Evolutionary conservation across 2,329 filamentous ascomycete genomes (phyloP).

Genomic region (Conoideocrella luteorostrata): DNA sequence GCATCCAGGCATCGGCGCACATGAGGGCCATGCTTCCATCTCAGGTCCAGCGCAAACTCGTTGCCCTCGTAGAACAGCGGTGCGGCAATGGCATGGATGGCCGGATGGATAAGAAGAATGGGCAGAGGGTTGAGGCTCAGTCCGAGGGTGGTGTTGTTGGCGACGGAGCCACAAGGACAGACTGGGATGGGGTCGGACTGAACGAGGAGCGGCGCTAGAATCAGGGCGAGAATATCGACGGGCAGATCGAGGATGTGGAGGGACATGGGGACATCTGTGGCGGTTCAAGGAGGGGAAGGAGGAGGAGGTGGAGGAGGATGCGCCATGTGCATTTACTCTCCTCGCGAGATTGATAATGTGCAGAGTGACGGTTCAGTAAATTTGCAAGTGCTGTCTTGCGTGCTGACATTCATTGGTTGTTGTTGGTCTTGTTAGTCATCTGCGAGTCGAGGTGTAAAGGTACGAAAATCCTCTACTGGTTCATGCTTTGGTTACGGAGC

Average conservation of each 20-base stretch:
- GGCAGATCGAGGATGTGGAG: constrained; percentile 27
- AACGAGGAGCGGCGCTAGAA: constrained; percentile 23
- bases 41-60: constrained; percentile 23
- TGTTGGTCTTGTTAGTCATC: too few species aligned
- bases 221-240: constrained; percentile 25
- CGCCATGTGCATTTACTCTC: too few species aligned
- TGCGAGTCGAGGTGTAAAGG: too few species aligned
- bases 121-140: constrained; percentile 16
- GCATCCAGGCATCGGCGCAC: constrained; percentile 19
- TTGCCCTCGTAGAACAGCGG: constrained; percentile 27
- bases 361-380: too few species aligned
- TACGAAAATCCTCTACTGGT: too few species aligned
- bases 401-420: too few species aligned
- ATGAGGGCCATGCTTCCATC: constrained; percentile 20
- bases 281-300: too few species aligned
- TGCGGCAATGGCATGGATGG: constrained; percentile 24
- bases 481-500: too few species aligned
- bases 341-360: too few species aligned
- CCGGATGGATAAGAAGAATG: constrained; percentile 26
- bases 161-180: constrained; percentile 20
- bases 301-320: too few species aligned
- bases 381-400: too few species aligned
- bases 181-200: constrained; percentile 17
- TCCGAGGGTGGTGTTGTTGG: constrained; percentile 7
- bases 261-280: constrained; percentile 1